Conservation (phyloP, 2,329 filamentous ascomycete species). For the Fragosphaeria purpurea region DNA sequence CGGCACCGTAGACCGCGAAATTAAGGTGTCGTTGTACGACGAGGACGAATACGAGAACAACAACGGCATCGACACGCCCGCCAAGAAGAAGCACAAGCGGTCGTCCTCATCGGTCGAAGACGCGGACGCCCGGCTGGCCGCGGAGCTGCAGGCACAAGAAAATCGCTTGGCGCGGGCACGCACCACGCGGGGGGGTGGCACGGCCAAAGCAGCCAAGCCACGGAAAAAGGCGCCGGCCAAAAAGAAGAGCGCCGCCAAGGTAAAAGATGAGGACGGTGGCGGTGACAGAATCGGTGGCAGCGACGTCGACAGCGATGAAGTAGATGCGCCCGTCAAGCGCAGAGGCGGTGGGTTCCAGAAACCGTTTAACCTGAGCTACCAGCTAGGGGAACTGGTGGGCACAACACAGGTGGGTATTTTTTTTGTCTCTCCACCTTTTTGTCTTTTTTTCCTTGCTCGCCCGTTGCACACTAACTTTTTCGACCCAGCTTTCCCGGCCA, state of each 20-base stretch:
- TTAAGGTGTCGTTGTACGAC: slow-evolving; percentile 32
- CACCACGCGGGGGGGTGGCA: slow-evolving; percentile 66
- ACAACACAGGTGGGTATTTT: slow-evolving; percentile 48
- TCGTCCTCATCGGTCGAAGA: slow-evolving; percentile 50
- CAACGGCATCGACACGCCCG: slow-evolving; percentile 22
- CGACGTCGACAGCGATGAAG: slow-evolving; percentile 54
- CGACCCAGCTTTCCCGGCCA: slow-evolving; percentile 69
- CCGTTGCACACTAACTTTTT: background rate
- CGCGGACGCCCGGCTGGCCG: slow-evolving; percentile 78
- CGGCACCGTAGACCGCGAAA: slow-evolving; percentile 26
- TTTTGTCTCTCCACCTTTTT: background rate
- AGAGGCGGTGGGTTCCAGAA: slow-evolving; percentile 92
- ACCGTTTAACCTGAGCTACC: slow-evolving; percentile 62
- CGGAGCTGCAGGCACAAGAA: slow-evolving; percentile 84
- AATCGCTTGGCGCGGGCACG: slow-evolving; percentile 59
- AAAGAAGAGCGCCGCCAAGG: slow-evolving; percentile 68
- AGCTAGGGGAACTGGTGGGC: slow-evolving; percentile 60
- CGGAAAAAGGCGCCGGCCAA: slow-evolving; percentile 58
- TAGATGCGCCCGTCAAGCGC: slow-evolving; percentile 44
- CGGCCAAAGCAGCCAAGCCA: slow-evolving; percentile 34
- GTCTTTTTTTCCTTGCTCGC: background rate
- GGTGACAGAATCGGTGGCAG: slow-evolving; percentile 66
- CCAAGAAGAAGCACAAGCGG: slow-evolving; percentile 59
- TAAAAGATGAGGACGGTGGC: slow-evolving; percentile 57
- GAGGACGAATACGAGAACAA: slow-evolving; percentile 35